A percentile compares a stretch with the other conserved stretches of the same genome.
Conservation (phyloP, 257 asterid species). For the Capsicum rhomboideum region DNA sequence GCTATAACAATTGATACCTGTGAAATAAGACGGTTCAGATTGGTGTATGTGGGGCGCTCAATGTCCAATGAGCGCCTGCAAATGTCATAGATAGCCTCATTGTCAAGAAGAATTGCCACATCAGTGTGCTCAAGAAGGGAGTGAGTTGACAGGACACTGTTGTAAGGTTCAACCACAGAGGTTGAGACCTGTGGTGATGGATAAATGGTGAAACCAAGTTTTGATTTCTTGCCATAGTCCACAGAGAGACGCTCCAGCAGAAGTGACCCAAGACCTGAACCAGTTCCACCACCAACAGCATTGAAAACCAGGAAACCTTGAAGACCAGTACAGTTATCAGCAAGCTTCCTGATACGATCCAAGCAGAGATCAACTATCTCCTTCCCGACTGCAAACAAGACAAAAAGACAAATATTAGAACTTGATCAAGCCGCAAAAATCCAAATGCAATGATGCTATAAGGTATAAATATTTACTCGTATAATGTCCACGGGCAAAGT, state of each 20-base stretch:
- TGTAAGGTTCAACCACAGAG: constrained; percentile 20
- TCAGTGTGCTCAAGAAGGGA: constrained; percentile 25
- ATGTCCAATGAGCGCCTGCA: constrained; percentile 6
- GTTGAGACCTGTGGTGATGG: constrained; percentile 25
- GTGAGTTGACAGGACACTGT: constrained; percentile 22
- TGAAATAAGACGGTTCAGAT: constrained; percentile 21
- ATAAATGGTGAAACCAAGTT: constrained; percentile 21
- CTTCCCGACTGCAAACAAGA: constrained; percentile 9
- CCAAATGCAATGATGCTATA: background rate
- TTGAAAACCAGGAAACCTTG: constrained; percentile 18
- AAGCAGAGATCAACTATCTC: constrained; percentile 26
- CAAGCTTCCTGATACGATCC: constrained; percentile 20
- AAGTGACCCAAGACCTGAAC: constrained; percentile 24
- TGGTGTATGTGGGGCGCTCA: constrained; percentile 21
- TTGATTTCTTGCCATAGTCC: constrained; percentile 23
- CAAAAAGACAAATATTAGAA: background rate
- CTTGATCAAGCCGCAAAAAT: background rate
- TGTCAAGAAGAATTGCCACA: constrained; percentile 13
- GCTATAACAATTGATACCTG: constrained; percentile 2
- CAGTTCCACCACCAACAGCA: constrained; percentile 24
- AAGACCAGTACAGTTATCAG: constrained; percentile 17
- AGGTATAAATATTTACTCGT: constrained; percentile 6
- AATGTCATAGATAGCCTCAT: constrained; percentile 5
- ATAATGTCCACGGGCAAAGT: constrained; percentile 22
- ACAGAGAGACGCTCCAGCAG: constrained; percentile 19